Conservation (phyloP, 129 eudicot genomes). For the Saussurea involucrata region DNA sequence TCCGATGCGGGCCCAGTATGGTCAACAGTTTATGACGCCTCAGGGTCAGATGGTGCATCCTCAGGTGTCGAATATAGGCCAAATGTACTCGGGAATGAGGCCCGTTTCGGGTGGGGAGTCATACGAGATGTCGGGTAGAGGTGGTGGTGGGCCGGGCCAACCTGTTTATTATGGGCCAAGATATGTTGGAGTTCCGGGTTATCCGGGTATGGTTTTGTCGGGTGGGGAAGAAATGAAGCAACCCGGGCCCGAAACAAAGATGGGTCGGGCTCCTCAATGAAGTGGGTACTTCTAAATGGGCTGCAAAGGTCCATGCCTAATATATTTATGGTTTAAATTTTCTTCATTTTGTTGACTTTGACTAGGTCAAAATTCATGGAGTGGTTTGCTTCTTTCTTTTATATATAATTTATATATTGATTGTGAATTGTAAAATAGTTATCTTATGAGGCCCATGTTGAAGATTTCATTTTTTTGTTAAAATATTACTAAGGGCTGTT, state of each 20-base stretch:
- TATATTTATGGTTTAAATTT: not conserved
- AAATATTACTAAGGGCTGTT: no score
- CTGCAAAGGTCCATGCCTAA: conserved; percentile 10
- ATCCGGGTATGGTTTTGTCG: conserved; percentile 56
- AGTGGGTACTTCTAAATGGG: conserved; percentile 3
- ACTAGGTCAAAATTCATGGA: conserved; percentile 20
- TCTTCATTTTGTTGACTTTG: conserved; percentile 11
- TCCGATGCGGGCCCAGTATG: conserved; percentile 47
- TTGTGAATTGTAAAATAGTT: conserved; percentile 23
- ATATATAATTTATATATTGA: not conserved
- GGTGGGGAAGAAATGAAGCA: conserved; percentile 58
- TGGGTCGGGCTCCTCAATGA: conserved; percentile 54
- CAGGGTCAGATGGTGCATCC: conserved; percentile 55
- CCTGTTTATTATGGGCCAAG: conserved; percentile 60
- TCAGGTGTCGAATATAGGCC: conserved; percentile 46
- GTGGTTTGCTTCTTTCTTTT: conserved; percentile 8
- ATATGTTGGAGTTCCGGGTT: conserved; percentile 52
- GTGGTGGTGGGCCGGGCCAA: conserved; percentile 42
- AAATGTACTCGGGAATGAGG: conserved; percentile 49
- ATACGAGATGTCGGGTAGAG: conserved; percentile 47
- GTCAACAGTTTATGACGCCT: conserved; percentile 43
- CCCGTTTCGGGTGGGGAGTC: conserved; percentile 34
- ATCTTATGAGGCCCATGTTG: not conserved
- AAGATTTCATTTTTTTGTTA: not conserved
- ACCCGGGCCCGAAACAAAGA: conserved; percentile 23